A percentile compares a stretch with the other conserved stretches of the same genome.
Conservation (phyloP, 164 flowering plant species). For the Magnolia kwangsiensis region DNA sequence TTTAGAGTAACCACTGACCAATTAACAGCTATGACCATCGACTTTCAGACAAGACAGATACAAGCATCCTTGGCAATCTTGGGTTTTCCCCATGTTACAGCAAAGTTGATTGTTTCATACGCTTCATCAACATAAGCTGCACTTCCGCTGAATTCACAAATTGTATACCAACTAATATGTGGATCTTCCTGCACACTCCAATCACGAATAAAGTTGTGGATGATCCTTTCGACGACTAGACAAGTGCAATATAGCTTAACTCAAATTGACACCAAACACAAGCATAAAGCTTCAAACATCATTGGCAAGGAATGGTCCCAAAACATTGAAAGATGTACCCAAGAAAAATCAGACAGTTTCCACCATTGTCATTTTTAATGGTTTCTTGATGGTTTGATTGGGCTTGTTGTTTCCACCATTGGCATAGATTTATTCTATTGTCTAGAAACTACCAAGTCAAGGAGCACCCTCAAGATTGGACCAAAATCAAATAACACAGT, state of each 20-base stretch:
- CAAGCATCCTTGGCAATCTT: background rate
- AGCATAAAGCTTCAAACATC: background rate
- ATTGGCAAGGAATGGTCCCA: background rate
- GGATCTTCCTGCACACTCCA: background rate
- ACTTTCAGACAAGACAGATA: background rate
- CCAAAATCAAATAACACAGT: background rate
- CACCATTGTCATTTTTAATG: too few relatives aligned
- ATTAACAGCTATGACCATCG: background rate
- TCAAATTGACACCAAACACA: background rate
- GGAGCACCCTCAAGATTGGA: background rate
- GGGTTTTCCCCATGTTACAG: background rate
- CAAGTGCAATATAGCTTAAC: background rate
- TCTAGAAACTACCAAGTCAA: background rate
- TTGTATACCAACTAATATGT: background rate
- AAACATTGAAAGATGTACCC: background rate
- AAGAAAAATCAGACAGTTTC: background rate
- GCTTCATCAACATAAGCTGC: background rate
- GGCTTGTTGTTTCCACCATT: background rate
- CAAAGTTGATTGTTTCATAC: background rate
- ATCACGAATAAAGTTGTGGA: background rate
- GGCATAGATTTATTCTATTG: background rate
- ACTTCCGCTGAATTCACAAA: background rate
- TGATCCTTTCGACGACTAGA: background rate
- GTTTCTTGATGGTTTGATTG: too few relatives aligned
- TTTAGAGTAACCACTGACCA: too few relatives aligned